Evolutionary conservation across 2,329 filamentous ascomycete genomes (phyloP), one percentile per base, ranked within the genome.

Genomic region (Cladophialophora yegresii): DNA sequence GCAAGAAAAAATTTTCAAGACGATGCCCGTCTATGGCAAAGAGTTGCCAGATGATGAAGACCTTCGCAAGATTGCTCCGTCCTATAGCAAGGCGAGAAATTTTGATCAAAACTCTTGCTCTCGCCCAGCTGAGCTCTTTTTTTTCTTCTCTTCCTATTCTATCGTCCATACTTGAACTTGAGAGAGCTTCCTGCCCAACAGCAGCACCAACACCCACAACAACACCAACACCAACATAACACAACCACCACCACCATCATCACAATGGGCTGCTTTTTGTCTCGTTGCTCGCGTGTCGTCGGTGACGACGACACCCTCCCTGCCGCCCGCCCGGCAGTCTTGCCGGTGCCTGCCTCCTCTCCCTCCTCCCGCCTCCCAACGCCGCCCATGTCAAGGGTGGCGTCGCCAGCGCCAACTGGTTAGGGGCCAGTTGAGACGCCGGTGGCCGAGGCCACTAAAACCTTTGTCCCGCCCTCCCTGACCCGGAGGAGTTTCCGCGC

Each of bases 321-420:
- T 43, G 47, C 23, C 26, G 47, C 20, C 12, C 20, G 22, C 9
- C 47, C 47, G 20, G 47, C 26, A 13, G 22, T 50, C 47, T 22
- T 50, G 20, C 47, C 47, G 22, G 8, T 26, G 22, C 22, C 22
- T 7, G 8, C 47, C 47, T 10, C 47, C 47, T 22, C 47, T 2
- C 9, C 22, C 47, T 22, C 47, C 9, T 9, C 22, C 22, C 47
- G 26, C 47, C 22, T 22, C 47, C 47, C 22, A 50, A 50, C 47
- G 47, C 47, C 47, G 47, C 22, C 47, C 22, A 50, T 50, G 47
- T 50, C 47, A 50, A 50, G 36, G 36, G 36, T 50, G 47, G 47
- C 47, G 20, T 50, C 47, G 20, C 20, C 47, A 28, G 51, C 16
- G 51, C n/a, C 51, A 33, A 54, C 51, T 32, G 28, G 16, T 20